These are phyloP conservation scores for Trametes punicea DNA, from an alignment of 768 basidiomycete genomes.

Conservation along the genomic window DNA sequence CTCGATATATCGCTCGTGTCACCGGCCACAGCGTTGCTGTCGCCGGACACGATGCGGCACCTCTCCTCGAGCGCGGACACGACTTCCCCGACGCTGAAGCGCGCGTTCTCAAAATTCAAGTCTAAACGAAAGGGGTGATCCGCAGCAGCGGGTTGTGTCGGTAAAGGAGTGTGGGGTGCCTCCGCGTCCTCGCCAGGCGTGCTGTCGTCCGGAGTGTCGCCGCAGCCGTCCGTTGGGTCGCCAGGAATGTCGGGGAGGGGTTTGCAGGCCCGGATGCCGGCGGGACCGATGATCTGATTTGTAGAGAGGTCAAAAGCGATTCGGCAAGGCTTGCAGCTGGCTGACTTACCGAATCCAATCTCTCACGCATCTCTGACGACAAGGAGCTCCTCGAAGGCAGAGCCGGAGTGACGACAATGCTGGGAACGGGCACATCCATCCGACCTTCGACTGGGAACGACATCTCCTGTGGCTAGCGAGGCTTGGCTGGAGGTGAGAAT, in stretches of 20 bases:
- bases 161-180: background rate
- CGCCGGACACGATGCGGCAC: background rate
- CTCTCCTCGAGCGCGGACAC: slow-evolving; percentile 9
- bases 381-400: slow-evolving; percentile 17
- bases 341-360: slow-evolving; percentile 8
- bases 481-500: background rate
- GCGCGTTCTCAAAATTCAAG: background rate
- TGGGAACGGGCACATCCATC: background rate
- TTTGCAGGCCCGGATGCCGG: background rate
- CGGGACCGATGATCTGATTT: slow-evolving; percentile 1
- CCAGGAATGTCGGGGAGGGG: background rate
- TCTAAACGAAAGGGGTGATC: slow-evolving; percentile 1
- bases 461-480: background rate
- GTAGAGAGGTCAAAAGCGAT: background rate
- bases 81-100: slow-evolving; percentile 7
- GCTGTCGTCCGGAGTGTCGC: background rate
- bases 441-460: background rate
- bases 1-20: background rate
- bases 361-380: slow-evolving; percentile 14
- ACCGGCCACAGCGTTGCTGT: background rate
- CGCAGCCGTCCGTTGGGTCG: background rate
- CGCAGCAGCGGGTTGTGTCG: background rate
- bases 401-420: slow-evolving; percentile 16
- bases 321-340: background rate
- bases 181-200: background rate